These are phyloP conservation scores for Pyrus betulifolia DNA, from an alignment of 306 rosid species.

Conservation along the genomic window DNA sequence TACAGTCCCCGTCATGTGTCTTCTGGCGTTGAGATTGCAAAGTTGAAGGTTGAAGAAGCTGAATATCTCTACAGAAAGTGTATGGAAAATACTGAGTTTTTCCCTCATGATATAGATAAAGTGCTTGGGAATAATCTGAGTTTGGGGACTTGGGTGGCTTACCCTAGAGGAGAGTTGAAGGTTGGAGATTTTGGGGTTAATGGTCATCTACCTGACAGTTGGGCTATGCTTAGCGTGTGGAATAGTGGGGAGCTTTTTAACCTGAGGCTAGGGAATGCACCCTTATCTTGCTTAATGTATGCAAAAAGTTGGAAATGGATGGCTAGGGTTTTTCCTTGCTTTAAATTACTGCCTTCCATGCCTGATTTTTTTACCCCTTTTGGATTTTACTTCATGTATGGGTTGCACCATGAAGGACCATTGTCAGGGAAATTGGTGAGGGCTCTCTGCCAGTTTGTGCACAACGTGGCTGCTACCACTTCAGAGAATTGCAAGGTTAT, in stretches of 20 bases:
- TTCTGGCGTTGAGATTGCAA: constrained; percentile 40
- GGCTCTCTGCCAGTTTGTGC: constrained; percentile 59
- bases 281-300: constrained; percentile 51
- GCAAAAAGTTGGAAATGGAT: constrained; percentile 56
- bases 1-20: constrained; percentile 27
- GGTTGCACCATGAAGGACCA: constrained; percentile 64
- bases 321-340: constrained; percentile 71
- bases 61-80: constrained; percentile 56
- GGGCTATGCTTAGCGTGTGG: constrained; percentile 95
- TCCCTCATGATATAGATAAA: constrained; percentile 62
- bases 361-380: constrained; percentile 71
- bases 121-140: constrained; percentile 61
- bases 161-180: constrained; percentile 32
- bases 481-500: constrained; percentile 54
- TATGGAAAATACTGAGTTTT: constrained; percentile 68
- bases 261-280: constrained; percentile 68
- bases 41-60: constrained; percentile 66
- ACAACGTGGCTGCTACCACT: constrained; percentile 51
- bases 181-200: not conserved
- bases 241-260: constrained; percentile 68
- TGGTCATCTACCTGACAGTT: constrained; percentile 32
- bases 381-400: constrained; percentile 91
- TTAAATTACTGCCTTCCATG: constrained; percentile 44
- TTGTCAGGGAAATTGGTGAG: constrained; percentile 59
- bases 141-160: constrained; percentile 87